Conservation (phyloP, 495 filamentous ascomycete species). For the Xylaria intraflava region DNA sequence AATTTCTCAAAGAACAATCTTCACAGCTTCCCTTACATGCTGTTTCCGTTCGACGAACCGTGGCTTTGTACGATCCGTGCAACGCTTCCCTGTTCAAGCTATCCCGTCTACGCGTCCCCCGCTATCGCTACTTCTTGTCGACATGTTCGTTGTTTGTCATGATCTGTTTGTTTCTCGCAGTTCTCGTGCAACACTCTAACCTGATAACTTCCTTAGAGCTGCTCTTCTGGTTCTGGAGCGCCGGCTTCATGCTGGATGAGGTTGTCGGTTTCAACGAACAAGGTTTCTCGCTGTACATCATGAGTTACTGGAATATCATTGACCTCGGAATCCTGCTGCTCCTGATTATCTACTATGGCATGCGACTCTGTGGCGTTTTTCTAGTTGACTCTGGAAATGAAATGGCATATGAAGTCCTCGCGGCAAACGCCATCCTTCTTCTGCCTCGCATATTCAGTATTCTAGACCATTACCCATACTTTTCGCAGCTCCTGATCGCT, state of each 20-base stretch:
- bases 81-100: constrained; percentile 88
- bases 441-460: constrained; percentile 87
- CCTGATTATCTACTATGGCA: constrained; percentile 77
- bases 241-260: constrained; percentile 95
- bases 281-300: constrained; percentile 87
- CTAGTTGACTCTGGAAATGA: constrained; percentile 65
- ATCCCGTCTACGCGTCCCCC: constrained; percentile 78
- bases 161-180: constrained; percentile 74
- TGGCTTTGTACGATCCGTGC: constrained; percentile 81
- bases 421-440: constrained; percentile 79
- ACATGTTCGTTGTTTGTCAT: constrained; percentile 77
- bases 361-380: constrained; percentile 79
- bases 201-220: constrained; percentile 76
- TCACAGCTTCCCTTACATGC: constrained; percentile 26
- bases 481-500: constrained; percentile 87
- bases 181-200: constrained; percentile 60
- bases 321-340: constrained; percentile 84
- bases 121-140: constrained; percentile 82
- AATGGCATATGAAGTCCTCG: constrained; percentile 85
- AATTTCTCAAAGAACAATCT: constrained; percentile 32
- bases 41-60: constrained; percentile 57
- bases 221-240: constrained; percentile 94
- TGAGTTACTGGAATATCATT: constrained; percentile 96
- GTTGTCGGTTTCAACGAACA: constrained; percentile 88
- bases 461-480: constrained; percentile 89